A percentile compares a stretch with the other conserved stretches of the same genome.
phyloP scores from a whole-genome alignment of 306 rosid genomes.

The Prunus dulcis region DNA sequence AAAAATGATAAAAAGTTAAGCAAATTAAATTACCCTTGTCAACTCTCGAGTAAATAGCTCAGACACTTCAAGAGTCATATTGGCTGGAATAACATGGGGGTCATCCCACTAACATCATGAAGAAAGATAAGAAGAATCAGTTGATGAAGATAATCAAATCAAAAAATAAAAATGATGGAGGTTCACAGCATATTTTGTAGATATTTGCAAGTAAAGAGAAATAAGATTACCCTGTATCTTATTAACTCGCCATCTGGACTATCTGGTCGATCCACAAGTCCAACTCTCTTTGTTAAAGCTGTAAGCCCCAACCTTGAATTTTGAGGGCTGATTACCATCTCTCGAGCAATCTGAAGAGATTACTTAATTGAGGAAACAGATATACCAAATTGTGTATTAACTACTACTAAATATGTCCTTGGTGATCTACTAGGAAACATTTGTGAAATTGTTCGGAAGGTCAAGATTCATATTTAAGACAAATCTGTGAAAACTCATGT shows the following conservation, averaged over 20 bases:
- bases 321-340: conserved; percentile 99
- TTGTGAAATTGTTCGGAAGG: not conserved
- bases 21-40: conserved; percentile 68
- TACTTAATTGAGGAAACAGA: conserved; percentile 14
- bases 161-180: not conserved
- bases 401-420: too few relatives aligned
- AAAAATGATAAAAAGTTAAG: conserved; percentile 26
- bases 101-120: conserved; percentile 79
- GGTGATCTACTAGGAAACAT: too few relatives aligned
- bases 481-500: not conserved
- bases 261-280: conserved; percentile 72
- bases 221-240: conserved; percentile 76
- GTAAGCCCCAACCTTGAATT: conserved; percentile 77
- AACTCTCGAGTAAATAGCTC: conserved; percentile 93
- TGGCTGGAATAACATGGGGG: conserved; percentile 80
- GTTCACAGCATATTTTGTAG: not conserved
- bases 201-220: conserved; percentile 15
- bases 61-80: conserved; percentile 82
- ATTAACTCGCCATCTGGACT: conserved; percentile 83
- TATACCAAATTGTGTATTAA: not conserved
- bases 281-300: conserved; percentile 69
- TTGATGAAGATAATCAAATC: not conserved
- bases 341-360: conserved; percentile 80
- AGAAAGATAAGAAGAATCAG: conserved; percentile 23
- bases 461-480: not conserved